phyloP scores from a whole-genome alignment of 1,284 basidiomycete species.

The Marasmius oreades region DNA sequence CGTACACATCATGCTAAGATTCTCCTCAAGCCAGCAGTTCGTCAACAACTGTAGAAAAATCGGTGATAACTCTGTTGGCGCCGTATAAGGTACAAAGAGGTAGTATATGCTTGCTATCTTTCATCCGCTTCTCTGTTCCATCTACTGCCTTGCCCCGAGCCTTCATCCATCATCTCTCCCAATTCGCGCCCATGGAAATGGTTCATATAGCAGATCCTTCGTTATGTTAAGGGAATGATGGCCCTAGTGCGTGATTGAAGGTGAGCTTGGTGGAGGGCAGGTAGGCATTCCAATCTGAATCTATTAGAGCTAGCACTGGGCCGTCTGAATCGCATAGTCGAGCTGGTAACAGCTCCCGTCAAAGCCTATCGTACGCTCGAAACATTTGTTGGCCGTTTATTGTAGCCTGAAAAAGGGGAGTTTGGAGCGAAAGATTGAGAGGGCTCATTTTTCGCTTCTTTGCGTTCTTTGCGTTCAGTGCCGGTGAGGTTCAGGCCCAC shows the following conservation, averaged over 20 bases:
- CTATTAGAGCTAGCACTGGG: not conserved
- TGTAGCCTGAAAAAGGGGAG: no score
- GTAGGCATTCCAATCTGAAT: no score
- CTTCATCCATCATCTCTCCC: not conserved
- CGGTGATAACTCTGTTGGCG: no score
- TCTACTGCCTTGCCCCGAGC: not conserved
- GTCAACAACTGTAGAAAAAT: no score
- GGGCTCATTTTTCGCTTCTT: conserved; percentile 3
- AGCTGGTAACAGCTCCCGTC: no score
- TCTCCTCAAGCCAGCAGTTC: no score
- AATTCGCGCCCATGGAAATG: not conserved
- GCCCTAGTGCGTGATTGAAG: not conserved
- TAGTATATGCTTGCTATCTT: no score
- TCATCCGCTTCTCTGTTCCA: not conserved
- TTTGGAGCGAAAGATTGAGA: not conserved
- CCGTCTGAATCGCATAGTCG: no score
- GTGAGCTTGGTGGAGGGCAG: not conserved
- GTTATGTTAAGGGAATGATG: not conserved
- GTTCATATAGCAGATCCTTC: not conserved
- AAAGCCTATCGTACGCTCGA: not conserved
- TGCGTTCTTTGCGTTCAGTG: no score
- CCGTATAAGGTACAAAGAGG: no score
- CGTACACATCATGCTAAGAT: no score
- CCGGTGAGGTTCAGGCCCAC: no score
- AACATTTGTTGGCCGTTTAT: not conserved